Conservation (phyloP, 2,329 filamentous ascomycete genomes). For the Cladosporium velox region DNA sequence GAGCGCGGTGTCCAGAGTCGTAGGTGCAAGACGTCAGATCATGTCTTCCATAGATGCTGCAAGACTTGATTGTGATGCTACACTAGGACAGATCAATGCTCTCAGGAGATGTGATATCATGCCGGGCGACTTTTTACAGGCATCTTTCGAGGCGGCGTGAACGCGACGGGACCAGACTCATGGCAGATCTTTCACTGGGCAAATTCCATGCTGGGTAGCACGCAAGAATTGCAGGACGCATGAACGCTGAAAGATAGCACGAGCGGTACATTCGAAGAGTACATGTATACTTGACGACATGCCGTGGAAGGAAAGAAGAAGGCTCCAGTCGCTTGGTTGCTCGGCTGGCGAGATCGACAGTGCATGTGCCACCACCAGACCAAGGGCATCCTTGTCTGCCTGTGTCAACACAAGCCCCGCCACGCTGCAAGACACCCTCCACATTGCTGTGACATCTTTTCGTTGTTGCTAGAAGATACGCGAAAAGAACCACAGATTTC, state of each 20-base stretch:
- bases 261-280: background rate
- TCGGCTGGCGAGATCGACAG: slow-evolving; percentile 13
- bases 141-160: background rate
- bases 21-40: background rate
- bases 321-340: background rate
- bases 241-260: background rate
- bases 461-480: background rate
- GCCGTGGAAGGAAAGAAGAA: background rate
- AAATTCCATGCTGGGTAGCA: background rate
- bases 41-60: background rate
- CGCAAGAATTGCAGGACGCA: background rate
- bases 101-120: too few relatives aligned
- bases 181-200: background rate
- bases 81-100: background rate
- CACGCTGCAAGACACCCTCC: background rate
- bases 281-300: background rate
- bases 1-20: background rate
- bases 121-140: background rate
- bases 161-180: background rate
- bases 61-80: background rate
- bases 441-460: background rate
- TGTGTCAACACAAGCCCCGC: slow-evolving; percentile 3
- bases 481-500: background rate
- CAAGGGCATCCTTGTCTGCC: slow-evolving; percentile 5
- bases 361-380: slow-evolving; percentile 12